Base-by-base conservation (phyloP, 257 asterid genomes). In the Paraleonurus japonicus region DNA sequence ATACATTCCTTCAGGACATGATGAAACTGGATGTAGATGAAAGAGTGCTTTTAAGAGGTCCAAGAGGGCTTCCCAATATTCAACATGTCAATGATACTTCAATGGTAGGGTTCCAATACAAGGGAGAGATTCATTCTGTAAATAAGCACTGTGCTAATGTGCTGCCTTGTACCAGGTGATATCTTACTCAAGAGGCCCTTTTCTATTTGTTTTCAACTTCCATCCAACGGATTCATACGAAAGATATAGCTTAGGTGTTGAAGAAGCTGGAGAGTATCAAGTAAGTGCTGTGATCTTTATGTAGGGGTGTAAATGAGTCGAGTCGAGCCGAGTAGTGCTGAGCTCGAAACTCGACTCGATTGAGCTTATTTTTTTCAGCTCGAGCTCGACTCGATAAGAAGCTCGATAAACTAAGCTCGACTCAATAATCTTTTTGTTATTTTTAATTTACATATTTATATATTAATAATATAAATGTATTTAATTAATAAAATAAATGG, bases 221-320 rank as follows among this genome's bases (percentile, higher is more conserved):
- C 97, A 94, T 75, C 99, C 96, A 37, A 74, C 78, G 47, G 82
- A 84, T 72, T 85, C 96, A 70, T 83, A 91, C 65, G 89, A 81
- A 61, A 82, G 80, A 69, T 91, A 89, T 80, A 78, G 75, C 62
- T 58, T 94, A 61, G 97, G 98, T 47, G 99, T 91, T 66, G 97
- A 88, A 78, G 99, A 94, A 83, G 99, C 99, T 73, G 99, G 99
- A 80, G 97, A 94, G 66, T 91, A 91, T 84, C 87, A 91, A 79
- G 99, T 94, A 82, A 86, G 98, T 80, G 43, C 59, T 67, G 55
- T 53, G 24, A 39, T 71, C n/a, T n/a, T n/a, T n/a, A n/a, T n/a
- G n/a, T n/a, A n/a, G n/a, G n/a, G n/a, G n/a, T n/a, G n/a, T n/a
- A n/a, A n/a, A n/a, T n/a, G n/a, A n/a, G n/a, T n/a, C n/a, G n/a